These are phyloP conservation scores for Aspergillus bridgeri DNA, from an alignment of 495 filamentous ascomycete species.

Conservation along the genomic window DNA sequence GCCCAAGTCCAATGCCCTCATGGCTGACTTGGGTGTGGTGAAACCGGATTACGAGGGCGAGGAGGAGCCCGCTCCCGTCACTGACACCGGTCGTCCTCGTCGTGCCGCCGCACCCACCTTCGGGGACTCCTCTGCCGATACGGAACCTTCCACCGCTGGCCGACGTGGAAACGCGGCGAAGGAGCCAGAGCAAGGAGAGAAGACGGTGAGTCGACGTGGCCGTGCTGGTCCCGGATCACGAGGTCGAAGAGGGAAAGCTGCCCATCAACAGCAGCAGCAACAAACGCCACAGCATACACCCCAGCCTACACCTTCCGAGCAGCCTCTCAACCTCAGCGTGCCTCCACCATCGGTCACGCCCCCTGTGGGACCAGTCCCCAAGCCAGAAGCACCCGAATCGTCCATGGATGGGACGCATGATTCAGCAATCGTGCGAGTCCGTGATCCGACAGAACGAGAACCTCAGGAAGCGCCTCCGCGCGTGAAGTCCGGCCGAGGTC, in stretches of 20 bases:
- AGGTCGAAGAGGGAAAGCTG: constrained; percentile 33
- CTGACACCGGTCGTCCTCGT: constrained; percentile 65
- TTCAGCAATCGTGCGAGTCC: constrained; percentile 9
- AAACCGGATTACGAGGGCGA: constrained; percentile 56
- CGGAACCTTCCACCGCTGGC: constrained; percentile 32
- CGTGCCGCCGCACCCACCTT: constrained; percentile 70
- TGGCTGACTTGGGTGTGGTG: constrained; percentile 64
- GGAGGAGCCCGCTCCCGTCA: constrained; percentile 51
- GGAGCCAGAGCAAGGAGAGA: constrained; percentile 55
- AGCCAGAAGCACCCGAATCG: constrained; percentile 31
- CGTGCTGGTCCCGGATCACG: constrained; percentile 38
- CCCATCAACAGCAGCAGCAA: constrained; percentile 33
- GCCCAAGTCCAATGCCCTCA: constrained; percentile 71
- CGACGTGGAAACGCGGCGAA: constrained; percentile 48
- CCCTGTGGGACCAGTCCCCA: constrained; percentile 23
- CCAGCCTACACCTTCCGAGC: constrained; percentile 14
- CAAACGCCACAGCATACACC: constrained; percentile 19
- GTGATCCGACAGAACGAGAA: constrained; percentile 29
- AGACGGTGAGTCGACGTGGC: constrained; percentile 46
- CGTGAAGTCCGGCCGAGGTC: constrained; percentile 30
- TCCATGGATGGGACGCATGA: constrained; percentile 29
- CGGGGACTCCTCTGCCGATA: constrained; percentile 58
- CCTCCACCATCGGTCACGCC: constrained; percentile 22
- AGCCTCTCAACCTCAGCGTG: not conserved
- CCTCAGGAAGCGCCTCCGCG: constrained; percentile 22